These are phyloP conservation scores for Waltiozyma sp. DNA, from an alignment of 1,139 yeast genomes.

Conservation along the genomic window DNA sequence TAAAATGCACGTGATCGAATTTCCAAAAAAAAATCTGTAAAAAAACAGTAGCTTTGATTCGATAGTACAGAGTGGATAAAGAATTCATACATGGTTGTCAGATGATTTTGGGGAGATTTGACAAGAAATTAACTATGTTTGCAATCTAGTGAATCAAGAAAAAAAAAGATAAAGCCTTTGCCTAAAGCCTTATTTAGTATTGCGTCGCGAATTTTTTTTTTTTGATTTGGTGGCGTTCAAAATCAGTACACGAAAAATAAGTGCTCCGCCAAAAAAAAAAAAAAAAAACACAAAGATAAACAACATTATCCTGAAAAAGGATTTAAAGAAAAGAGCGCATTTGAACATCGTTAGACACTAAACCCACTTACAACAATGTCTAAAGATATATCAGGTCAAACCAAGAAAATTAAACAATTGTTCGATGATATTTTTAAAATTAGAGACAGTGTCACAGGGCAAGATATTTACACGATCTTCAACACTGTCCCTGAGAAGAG, in stretches of 20 bases:
- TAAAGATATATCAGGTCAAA: constrained; percentile 22
- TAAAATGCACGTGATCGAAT: too few relatives aligned
- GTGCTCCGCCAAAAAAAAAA: too few relatives aligned
- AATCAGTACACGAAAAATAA: background rate
- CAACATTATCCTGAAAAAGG: background rate
- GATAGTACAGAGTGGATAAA: too few relatives aligned
- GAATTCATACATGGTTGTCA: too few relatives aligned
- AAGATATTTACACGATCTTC: constrained; percentile 21
- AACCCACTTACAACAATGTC: constrained; percentile 3
- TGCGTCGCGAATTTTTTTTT: background rate
- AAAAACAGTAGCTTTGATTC: too few relatives aligned
- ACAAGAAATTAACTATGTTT: too few relatives aligned
- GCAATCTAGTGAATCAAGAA: too few relatives aligned
- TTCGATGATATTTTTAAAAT: constrained; percentile 34
- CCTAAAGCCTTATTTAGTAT: too few relatives aligned
- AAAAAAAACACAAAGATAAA: background rate
- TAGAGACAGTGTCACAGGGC: constrained; percentile 28
- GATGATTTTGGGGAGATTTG: too few relatives aligned
- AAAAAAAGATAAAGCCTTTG: too few relatives aligned
- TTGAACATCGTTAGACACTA: background rate
- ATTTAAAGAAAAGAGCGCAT: too few relatives aligned
- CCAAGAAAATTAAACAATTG: constrained; percentile 28
- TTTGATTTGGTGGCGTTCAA: background rate
- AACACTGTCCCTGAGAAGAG: constrained; percentile 42
- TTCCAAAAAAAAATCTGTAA: too few relatives aligned